These are phyloP conservation scores for Zygosaccharomyces pseudobailii DNA, from an alignment of 1,139 yeast species.

Conservation along the genomic window DNA sequence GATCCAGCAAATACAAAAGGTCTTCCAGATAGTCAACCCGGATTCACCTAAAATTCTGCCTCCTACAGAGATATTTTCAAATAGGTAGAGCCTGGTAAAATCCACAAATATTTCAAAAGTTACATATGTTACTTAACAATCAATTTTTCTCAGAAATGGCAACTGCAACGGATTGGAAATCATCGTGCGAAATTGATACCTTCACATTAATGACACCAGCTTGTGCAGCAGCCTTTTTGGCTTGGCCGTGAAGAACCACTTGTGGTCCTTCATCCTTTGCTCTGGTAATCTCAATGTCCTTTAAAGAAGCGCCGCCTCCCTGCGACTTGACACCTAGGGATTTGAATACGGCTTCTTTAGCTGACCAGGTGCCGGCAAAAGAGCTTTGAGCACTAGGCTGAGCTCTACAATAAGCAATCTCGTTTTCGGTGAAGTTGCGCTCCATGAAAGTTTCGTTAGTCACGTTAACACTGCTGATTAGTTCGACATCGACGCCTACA, in stretches of 20 bases:
- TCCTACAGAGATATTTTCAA: background rate
- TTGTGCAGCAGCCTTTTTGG: constrained; percentile 63
- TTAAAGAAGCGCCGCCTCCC: constrained; percentile 94
- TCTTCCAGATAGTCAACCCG: no score
- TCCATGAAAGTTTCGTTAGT: constrained; percentile 85
- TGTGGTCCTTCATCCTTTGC: constrained; percentile 82
- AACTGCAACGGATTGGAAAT: constrained; percentile 95
- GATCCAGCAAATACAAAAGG: no score
- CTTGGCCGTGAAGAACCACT: constrained; percentile 72
- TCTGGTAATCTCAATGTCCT: constrained; percentile 82
- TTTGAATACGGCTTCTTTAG: constrained; percentile 98
- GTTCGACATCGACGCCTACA: constrained; percentile 97
- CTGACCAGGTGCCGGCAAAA: constrained; percentile 97
- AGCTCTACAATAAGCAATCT: constrained; percentile 68
- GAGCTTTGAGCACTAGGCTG: constrained; percentile 83
- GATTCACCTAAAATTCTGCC: no score
- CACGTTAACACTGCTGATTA: constrained; percentile 71
- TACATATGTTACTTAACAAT: background rate
- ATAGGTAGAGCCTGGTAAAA: background rate
- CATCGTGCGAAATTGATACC: constrained; percentile 94
- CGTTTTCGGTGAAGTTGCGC: constrained; percentile 82
- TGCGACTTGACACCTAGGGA: constrained; percentile 82
- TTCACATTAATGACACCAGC: constrained; percentile 69
- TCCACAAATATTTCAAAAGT: background rate
- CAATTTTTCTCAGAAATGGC: constrained; percentile 55